A percentile compares a stretch with the other conserved stretches of the same genome.
Evolutionary conservation across 192 early-diverging fungal species (phyloP).

Genomic region (Coemansia sp.): DNA sequence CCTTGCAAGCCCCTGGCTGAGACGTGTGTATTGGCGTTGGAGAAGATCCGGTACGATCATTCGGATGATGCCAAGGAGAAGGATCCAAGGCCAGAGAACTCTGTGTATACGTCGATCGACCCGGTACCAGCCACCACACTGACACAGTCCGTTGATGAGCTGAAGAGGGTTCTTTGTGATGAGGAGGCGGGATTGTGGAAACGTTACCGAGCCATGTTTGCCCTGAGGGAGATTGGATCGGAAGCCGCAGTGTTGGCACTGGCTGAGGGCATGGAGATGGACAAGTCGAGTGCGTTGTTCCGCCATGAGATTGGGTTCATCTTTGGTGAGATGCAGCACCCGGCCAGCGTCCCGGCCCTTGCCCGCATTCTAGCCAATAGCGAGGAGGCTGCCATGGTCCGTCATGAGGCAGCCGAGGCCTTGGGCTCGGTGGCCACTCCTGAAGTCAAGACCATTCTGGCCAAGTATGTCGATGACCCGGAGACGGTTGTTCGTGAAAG

Average conservation of each 20-base stretch:
- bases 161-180: constrained; percentile 63
- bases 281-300: constrained; percentile 71
- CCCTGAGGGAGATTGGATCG: constrained; percentile 77
- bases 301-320: constrained; percentile 94
- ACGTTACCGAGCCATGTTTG: constrained; percentile 94
- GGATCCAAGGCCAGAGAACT: constrained; percentile 20
- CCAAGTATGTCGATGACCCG: constrained; percentile 65
- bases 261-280: constrained; percentile 75
- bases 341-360: constrained; percentile 79
- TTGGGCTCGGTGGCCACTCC: constrained; percentile 90
- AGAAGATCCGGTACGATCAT: constrained; percentile 76
- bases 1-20: constrained; percentile 65
- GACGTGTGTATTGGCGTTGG: constrained; percentile 87
- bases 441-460: constrained; percentile 70
- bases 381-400: constrained; percentile 83
- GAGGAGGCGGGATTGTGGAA: constrained; percentile 72
- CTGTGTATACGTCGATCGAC: constrained; percentile 75
- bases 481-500: constrained; percentile 85
- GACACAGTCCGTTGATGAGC: constrained; percentile 57
- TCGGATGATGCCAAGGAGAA: constrained; percentile 15
- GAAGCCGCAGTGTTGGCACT: constrained; percentile 78
- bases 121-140: constrained; percentile 77
- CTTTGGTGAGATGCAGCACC: constrained; percentile 96
- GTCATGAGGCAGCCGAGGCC: constrained; percentile 96
- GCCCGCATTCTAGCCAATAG: constrained; percentile 68